Evolutionary conservation across 2,329 filamentous ascomycete species (phyloP), one percentile per base, ranked within the genome.

Genomic region (Torrubiella hemipterigena): DNA sequence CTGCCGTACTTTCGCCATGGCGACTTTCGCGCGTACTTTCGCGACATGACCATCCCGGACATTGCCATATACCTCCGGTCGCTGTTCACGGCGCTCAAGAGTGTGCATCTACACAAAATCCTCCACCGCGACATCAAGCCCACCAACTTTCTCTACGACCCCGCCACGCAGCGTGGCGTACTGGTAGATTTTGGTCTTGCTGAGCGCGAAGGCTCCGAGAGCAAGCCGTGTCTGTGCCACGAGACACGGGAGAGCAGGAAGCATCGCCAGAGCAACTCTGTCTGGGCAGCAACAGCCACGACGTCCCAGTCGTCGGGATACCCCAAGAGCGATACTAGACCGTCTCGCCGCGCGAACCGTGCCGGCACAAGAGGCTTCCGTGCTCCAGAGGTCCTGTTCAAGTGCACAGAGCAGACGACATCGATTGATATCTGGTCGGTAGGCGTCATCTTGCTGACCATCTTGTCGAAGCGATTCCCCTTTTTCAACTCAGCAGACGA

Each of bases 401-500:
- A 98, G 56, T 98, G 91, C 59, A 95, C 87, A 0, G 81, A 86
- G 40, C 91, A 98, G 54, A 93, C 81, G 4, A 89, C 82, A 26
- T 81, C 89, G 44, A 91, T 98, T 43, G 91, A 98, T 52, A 81
- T 98, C 42, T 98, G 91, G 91, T 94, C 85, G 16, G 87, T 80
- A 0, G 91, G 91, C 25, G 87, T 98, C n/a, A 93, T 98, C 33
- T 69, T 98, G 3, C 66, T 98, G n/a, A 98, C 91, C 1, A 81
- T 98, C 40, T 65, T 98, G 11, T 89, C 83, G 24, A 81, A 81
- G 34, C 77, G 91, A 4, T 98, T 98, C 47, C 91, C 91, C 2
- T 98, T 98, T 58, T 98, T 98, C 67, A 95, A 98, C 58, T 93
- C 84, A 27, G 81, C 86, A n/a, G 91, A 98, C 52, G 91, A 98